These are phyloP conservation scores for Phaeosphaeria sp. DNA, from an alignment of 2,329 filamentous ascomycete genomes.

Conservation along the genomic window DNA sequence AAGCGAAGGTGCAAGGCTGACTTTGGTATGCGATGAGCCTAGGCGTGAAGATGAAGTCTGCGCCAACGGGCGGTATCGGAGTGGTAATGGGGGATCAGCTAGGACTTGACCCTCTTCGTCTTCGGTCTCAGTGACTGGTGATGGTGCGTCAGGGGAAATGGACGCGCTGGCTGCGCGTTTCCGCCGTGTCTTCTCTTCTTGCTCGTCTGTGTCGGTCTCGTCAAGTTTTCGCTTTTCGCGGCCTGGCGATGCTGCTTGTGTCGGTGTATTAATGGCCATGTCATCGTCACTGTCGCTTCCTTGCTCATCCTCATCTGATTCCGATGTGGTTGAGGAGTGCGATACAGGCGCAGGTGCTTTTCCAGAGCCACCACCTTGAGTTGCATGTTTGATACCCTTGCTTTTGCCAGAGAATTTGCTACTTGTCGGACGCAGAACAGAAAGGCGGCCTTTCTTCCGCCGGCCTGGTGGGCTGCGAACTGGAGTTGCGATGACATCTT, in stretches of 20 bases:
- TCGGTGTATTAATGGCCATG: slow-evolving; percentile 36
- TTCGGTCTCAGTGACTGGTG: slow-evolving; percentile 18
- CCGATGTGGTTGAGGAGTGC: slow-evolving; percentile 23
- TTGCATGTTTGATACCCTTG: slow-evolving; percentile 20
- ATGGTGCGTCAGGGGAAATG: slow-evolving; percentile 28
- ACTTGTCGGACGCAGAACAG: slow-evolving; percentile 44
- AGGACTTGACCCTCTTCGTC: slow-evolving; percentile 18
- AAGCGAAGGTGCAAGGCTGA: slow-evolving; percentile 23
- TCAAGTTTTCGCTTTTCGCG: slow-evolving; percentile 39
- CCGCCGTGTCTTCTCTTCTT: slow-evolving; percentile 23
- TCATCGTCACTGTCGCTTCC: slow-evolving; percentile 24
- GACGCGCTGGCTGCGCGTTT: slow-evolving; percentile 38
- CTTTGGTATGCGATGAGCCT: slow-evolving; percentile 7
- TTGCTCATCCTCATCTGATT: slow-evolving; percentile 17
- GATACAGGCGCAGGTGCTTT: slow-evolving; percentile 22
- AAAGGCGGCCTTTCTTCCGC: slow-evolving; percentile 39
- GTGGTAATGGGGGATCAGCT: slow-evolving; percentile 26
- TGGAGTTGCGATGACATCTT: slow-evolving; percentile 27
- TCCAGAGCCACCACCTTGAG: slow-evolving; percentile 30
- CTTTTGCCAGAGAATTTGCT: slow-evolving; percentile 46
- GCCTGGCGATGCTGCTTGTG: slow-evolving; percentile 31
- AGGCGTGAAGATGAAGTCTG: slow-evolving; percentile 2
- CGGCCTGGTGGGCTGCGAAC: slow-evolving; percentile 22
- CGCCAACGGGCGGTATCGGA: slow-evolving; percentile 25
- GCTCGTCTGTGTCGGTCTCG: slow-evolving; percentile 16